Conservation (phyloP, 805 yeast genomes). For the Clavispora asparagi region DNA sequence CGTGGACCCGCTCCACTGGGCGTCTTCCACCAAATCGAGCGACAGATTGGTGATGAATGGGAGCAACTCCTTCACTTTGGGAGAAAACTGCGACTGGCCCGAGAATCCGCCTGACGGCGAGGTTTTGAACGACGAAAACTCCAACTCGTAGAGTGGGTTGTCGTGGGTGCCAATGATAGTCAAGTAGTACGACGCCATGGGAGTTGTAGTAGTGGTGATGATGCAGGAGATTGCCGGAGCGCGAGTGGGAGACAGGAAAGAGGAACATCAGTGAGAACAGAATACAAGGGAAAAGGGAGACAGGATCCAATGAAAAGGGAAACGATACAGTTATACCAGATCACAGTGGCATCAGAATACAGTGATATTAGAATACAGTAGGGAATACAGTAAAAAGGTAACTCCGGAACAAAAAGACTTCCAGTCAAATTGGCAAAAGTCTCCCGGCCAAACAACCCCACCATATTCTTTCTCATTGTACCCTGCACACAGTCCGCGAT, state of each 20-base stretch:
- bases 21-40: slow-evolving; percentile 84
- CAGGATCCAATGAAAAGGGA: no score
- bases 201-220: background rate
- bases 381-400: no score
- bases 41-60: slow-evolving; percentile 89
- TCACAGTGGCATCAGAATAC: no score
- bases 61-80: slow-evolving; percentile 68
- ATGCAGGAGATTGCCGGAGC: background rate
- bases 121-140: slow-evolving; percentile 64
- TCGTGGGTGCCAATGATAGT: slow-evolving; percentile 86
- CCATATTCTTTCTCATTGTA: background rate
- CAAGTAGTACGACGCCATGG: slow-evolving; percentile 73
- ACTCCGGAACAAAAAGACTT: no score
- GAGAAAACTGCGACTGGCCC: slow-evolving; percentile 60
- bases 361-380: no score
- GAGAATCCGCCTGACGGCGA: slow-evolving; percentile 16
- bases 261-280: no score
- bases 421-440: no score
- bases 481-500: background rate
- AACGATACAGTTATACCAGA: no score
- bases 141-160: slow-evolving; percentile 81
- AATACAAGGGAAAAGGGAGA: no score
- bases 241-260: no score
- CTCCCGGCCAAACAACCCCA: no score
- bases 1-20: slow-evolving; percentile 69